phyloP scores from a whole-genome alignment of 169 alveolate genomes.

The Eimeria falciformis region DNA sequence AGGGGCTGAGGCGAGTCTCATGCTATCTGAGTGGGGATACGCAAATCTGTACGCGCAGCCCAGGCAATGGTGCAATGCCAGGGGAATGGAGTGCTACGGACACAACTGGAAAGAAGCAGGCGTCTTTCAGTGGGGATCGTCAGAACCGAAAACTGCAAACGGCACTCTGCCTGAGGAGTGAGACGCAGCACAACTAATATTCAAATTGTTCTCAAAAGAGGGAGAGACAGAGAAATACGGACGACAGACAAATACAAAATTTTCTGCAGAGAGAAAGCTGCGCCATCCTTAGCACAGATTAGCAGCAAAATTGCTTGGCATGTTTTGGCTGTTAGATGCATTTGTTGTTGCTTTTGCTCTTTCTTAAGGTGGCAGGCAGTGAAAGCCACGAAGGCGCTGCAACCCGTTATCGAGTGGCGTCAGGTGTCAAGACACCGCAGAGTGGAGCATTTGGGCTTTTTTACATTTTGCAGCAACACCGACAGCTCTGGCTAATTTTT shows the following conservation, averaged over 20 bases:
- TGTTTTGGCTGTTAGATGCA: neutral
- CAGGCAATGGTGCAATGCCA: neutral
- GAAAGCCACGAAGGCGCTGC: neutral
- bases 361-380: neutral
- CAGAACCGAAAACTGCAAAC: neutral
- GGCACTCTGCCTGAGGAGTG: neutral
- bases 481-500: neutral
- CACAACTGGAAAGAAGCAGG: neutral
- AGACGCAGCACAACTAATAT: neutral
- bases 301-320: too few relatives aligned
- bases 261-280: too few relatives aligned
- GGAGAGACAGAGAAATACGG: too few relatives aligned
- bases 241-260: too few relatives aligned
- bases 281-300: too few relatives aligned
- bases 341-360: neutral
- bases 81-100: neutral
- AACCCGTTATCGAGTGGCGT: constrained; percentile 33
- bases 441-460: neutral
- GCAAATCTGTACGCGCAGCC: neutral
- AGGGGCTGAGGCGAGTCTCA: neutral
- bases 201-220: too few relatives aligned
- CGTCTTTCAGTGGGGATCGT: constrained; percentile 27
- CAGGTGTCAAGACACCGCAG: neutral
- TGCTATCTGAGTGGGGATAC: constrained; percentile 9
- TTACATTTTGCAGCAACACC: too few relatives aligned